A percentile compares a stretch with the other conserved stretches of the same genome.
Evolutionary conservation across 1,284 basidiomycete species (phyloP).

Genomic region (Spongiforma sp.): DNA sequence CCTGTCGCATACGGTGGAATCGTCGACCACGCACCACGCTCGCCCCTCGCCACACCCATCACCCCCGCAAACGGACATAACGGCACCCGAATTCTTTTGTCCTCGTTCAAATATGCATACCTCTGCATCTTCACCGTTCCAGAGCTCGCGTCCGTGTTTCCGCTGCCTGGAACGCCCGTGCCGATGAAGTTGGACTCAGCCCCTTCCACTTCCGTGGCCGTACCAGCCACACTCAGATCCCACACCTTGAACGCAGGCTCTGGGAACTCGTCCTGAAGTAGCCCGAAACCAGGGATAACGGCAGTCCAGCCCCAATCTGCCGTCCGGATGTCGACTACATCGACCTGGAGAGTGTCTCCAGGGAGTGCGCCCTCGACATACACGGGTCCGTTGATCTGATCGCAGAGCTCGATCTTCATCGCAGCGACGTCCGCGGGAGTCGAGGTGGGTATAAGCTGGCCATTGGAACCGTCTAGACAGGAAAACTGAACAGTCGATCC

Average conservation of each 20-base stretch:
- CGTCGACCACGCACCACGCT: no score
- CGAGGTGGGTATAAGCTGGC: constrained; percentile 55
- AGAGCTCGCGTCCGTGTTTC: no score
- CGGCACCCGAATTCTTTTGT: constrained; percentile 51
- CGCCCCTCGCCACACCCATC: constrained; percentile 63
- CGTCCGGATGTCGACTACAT: constrained; percentile 54
- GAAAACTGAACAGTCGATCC: constrained; percentile 61
- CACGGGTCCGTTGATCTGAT: constrained; percentile 65
- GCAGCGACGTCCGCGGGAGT: constrained; percentile 41
- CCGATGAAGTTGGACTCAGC: no score
- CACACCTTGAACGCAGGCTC: constrained; percentile 59
- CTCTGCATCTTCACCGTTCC: no score
- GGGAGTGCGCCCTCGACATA: constrained; percentile 54
- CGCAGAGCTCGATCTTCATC: constrained; percentile 52
- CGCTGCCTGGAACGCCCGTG: no score
- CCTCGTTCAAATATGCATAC: constrained; percentile 54
- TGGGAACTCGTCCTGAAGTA: constrained; percentile 59
- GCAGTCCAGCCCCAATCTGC: constrained; percentile 69
- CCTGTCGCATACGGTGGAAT: no score
- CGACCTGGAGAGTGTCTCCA: constrained; percentile 63
- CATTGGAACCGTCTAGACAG: constrained; percentile 67
- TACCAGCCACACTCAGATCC: constrained; percentile 38
- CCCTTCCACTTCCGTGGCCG: constrained; percentile 29
- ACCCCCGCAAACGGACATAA: constrained; percentile 63
- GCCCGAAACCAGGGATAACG: constrained; percentile 61